A percentile compares a stretch with the other conserved stretches of the same genome.
Evolutionary conservation across 2,329 filamentous ascomycete species (phyloP).

Genomic region (Pseudogymnoascus sp.): DNA sequence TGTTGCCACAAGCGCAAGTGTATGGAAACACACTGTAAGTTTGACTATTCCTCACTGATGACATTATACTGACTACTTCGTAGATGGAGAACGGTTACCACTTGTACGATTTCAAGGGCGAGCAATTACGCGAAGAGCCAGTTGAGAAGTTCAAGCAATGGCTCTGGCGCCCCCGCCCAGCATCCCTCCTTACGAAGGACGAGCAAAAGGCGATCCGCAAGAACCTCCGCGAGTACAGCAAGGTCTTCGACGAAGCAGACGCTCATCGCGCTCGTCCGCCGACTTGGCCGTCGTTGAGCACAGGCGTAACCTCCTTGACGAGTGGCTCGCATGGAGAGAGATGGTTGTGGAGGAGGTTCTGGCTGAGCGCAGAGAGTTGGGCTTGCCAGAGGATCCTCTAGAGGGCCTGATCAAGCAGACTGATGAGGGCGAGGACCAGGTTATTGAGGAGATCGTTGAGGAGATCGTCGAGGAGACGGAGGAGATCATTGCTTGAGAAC

Average conservation of each 20-base stretch:
- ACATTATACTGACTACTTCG: conserved; percentile 21
- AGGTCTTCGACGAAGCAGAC: conserved; percentile 92
- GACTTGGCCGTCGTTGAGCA: conserved; percentile 91
- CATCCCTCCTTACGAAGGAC: conserved; percentile 88
- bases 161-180: conserved; percentile 84
- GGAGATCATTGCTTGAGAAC: conserved; percentile 49
- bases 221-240: conserved; percentile 95
- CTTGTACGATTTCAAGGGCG: conserved; percentile 92
- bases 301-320: conserved; percentile 71
- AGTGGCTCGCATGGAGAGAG: conserved; percentile 83
- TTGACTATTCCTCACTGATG: neutral
- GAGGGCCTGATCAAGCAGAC: conserved; percentile 54
- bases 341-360: conserved; percentile 63
- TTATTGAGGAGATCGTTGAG: conserved; percentile 82
- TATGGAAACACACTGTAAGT: conserved; percentile 92
- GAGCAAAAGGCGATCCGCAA: conserved; percentile 98
- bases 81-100: conserved; percentile 99
- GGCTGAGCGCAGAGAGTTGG: conserved; percentile 63
- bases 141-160: conserved; percentile 98
- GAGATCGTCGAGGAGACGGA: conserved; percentile 82
- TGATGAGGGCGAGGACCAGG: conserved; percentile 61
- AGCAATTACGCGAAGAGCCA: conserved; percentile 79
- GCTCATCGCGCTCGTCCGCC: conserved; percentile 83
- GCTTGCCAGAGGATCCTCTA: conserved; percentile 59
- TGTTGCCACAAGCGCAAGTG: conserved; percentile 85